Conservation (phyloP, 805 yeast genomes). For the Wickerhamiella dianesei region DNA sequence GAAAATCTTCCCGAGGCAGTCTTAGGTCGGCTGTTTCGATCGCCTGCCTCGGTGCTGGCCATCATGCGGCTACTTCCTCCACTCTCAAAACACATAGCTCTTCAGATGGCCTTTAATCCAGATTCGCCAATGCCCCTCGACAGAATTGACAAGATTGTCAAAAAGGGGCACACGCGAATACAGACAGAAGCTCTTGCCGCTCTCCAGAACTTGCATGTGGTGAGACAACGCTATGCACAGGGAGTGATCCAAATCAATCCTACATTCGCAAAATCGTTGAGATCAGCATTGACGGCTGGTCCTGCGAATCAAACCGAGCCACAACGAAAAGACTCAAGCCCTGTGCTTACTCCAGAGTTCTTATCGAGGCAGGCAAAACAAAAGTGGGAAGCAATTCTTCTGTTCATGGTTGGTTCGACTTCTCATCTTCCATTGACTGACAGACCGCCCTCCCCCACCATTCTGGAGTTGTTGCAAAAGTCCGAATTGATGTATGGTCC, state of each 20-base stretch:
- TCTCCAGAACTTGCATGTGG: slow-evolving; percentile 59
- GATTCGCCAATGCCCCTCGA: slow-evolving; percentile 46
- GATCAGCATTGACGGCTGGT: slow-evolving; percentile 77
- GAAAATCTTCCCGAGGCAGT: slow-evolving; percentile 81
- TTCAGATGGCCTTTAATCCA: slow-evolving; percentile 76
- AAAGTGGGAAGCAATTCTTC: slow-evolving; percentile 91
- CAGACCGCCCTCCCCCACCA: slow-evolving; percentile 43
- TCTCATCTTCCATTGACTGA: slow-evolving; percentile 25
- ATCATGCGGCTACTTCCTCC: slow-evolving; percentile 82
- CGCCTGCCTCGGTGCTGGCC: slow-evolving; percentile 91
- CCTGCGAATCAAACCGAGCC: slow-evolving; percentile 41
- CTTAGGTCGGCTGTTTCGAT: slow-evolving; percentile 66
- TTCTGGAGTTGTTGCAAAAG: slow-evolving; percentile 57
- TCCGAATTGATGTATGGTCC: slow-evolving; percentile 73
- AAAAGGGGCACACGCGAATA: slow-evolving; percentile 32
- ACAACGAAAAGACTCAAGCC: slow-evolving; percentile 56
- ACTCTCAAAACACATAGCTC: slow-evolving; percentile 74
- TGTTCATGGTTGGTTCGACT: slow-evolving; percentile 89
- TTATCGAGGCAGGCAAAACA: slow-evolving; percentile 68
- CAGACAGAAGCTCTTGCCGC: slow-evolving; percentile 71
- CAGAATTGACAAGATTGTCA: slow-evolving; percentile 66
- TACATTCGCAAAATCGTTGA: slow-evolving; percentile 59
- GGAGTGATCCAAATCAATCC: slow-evolving; percentile 47
- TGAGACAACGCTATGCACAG: slow-evolving; percentile 40
- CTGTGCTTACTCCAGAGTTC: slow-evolving; percentile 28